Base-by-base conservation (phyloP, 441 rosid species). In the Syzygium syzygioides region DNA sequence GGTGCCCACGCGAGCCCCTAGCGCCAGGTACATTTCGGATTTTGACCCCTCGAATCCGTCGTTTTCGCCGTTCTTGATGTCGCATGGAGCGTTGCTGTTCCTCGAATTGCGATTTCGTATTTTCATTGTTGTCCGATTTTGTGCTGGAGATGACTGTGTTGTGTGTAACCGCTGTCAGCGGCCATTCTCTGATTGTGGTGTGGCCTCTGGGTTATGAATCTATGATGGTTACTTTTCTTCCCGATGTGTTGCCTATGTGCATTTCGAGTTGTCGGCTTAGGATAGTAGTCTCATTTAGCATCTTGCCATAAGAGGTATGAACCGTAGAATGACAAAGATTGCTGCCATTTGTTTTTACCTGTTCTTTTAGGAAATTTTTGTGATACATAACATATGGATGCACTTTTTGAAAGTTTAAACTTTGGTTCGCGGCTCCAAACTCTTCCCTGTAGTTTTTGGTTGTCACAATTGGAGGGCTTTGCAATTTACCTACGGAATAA, bases 1-100 rank as follows among this genome's bases (percentile, higher is more conserved):
- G 85, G 96, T 96, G 52, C 94, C 96, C 45, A 92, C 95, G 54
- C 90, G 96, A 79, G 94, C 96, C 88, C 99, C 98, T 32, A 96
- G 99, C 91, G 98, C 99, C 55, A 96, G 99, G 99, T 96, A 90
- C 92, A 90, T 88, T 86, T 86, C n/a, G 52, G 53, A 76, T 23
- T 71, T 71, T 28, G 14, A 45, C 48, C 83, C 30, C 68, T 60
- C 14, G 32, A 60, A 60, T 60, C 30, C 25, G 37, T 30, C 64
- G 9, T 87, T 88, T 62, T 52, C 83, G 26, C 83, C 6, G n/a
- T 76, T 76, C 83, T 76, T 41, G 53, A 23, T 23, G 83, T 23
- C 83, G 83, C 83, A 7, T 76, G 4, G 18, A 41, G n/a, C 53
- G n/a, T 76, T 13, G 53, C 83, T 6, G 7, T 41, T 76, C 52